Evolutionary conservation across 192 early-diverging fungal genomes (phyloP).

Genomic region (Glomus cerebriforme): DNA sequence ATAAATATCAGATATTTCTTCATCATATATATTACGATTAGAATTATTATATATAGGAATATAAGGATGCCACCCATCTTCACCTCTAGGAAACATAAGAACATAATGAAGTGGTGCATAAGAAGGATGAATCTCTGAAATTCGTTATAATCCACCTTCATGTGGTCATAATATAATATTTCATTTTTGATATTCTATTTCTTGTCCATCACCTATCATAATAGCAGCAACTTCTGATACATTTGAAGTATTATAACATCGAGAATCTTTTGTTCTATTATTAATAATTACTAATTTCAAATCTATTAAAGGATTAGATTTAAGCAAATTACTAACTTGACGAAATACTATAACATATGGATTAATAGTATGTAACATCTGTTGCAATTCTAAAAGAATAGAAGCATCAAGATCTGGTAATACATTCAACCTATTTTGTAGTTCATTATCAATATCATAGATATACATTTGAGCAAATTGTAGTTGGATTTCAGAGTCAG

Average conservation of each 20-base stretch:
- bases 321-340: not conserved
- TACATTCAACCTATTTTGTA: not conserved
- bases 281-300: too few relatives aligned
- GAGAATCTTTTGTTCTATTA: too few relatives aligned
- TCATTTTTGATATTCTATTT: too few relatives aligned
- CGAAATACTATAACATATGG: conserved; percentile 2
- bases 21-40: too few relatives aligned
- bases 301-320: not conserved
- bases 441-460: conserved; percentile 13
- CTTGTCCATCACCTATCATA: too few relatives aligned
- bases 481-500: not conserved
- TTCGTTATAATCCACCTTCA: not conserved
- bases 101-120: not conserved
- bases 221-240: too few relatives aligned
- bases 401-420: too few relatives aligned
- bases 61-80: too few relatives aligned
- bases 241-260: too few relatives aligned
- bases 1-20: too few relatives aligned
- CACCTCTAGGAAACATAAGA: too few relatives aligned
- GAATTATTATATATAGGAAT: too few relatives aligned
- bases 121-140: not conserved
- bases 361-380: conserved; percentile 9
- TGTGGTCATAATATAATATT: not conserved
- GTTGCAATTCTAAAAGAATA: not conserved
- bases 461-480: conserved; percentile 32